These are phyloP conservation scores for Sugiyamaella grinbergsii DNA, from an alignment of 1,139 yeast genomes.

Conservation along the genomic window DNA sequence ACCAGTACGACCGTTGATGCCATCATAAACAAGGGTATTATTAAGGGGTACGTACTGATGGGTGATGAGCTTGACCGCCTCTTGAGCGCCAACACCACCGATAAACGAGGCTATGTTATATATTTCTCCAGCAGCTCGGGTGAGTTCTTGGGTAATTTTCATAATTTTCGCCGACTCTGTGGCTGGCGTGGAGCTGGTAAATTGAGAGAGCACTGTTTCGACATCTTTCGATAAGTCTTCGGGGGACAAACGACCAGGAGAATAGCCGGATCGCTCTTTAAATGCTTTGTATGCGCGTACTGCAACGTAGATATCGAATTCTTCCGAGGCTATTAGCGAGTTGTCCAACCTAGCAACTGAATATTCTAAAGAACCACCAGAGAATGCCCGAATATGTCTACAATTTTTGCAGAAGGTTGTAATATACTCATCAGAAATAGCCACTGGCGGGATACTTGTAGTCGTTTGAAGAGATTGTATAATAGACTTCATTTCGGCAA, in stretches of 20 bases:
- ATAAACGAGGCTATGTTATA: conserved; percentile 57
- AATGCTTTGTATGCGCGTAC: conserved; percentile 33
- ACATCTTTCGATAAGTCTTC: conserved; percentile 1
- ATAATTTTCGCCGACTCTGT: conserved; percentile 13
- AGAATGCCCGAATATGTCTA: conserved; percentile 44
- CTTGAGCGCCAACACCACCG: conserved; percentile 83
- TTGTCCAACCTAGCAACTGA: not conserved
- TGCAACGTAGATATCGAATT: conserved; percentile 34
- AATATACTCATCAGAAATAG: conserved; percentile 46
- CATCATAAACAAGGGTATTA: conserved; percentile 68
- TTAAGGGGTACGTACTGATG: conserved; percentile 74
- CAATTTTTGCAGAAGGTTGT: conserved; percentile 63
- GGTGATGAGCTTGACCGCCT: conserved; percentile 54
- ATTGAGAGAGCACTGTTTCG: not conserved
- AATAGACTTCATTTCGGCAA: conserved; percentile 44
- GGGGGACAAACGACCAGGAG: conserved; percentile 20
- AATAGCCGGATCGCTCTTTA: conserved; percentile 28
- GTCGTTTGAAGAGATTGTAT: conserved; percentile 29
- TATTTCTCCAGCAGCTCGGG: conserved; percentile 49
- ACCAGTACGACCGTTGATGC: conserved; percentile 55
- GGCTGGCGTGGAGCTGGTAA: not conserved
- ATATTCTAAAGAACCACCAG: conserved; percentile 32
- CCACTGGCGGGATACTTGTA: not conserved
- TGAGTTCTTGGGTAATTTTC: conserved; percentile 9
- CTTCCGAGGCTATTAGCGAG: conserved; percentile 6